phyloP scores from a whole-genome alignment of 176 grass and related monocot species.

The Ensete ventricosum region DNA sequence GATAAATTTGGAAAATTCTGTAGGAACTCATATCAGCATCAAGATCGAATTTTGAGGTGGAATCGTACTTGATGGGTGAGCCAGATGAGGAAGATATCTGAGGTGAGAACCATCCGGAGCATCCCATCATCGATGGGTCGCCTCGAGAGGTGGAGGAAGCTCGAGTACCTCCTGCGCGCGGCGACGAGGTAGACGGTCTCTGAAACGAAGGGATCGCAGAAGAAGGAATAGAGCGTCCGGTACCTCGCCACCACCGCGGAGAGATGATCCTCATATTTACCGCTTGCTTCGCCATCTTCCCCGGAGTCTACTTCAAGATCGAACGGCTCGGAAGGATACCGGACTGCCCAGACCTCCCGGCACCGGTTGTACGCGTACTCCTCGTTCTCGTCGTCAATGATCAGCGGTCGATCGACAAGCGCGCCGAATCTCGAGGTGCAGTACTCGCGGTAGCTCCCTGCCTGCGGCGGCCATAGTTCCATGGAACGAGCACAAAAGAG shows the following conservation, averaged over 20 bases:
- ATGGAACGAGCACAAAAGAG: neutral
- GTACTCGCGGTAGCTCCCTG: slow-evolving; percentile 42
- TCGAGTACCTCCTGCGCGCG: slow-evolving; percentile 41
- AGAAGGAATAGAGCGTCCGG: slow-evolving; percentile 25
- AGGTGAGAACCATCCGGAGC: slow-evolving; percentile 43
- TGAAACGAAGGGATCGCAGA: slow-evolving; percentile 42
- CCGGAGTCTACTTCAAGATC: slow-evolving; percentile 24
- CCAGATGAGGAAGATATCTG: slow-evolving; percentile 81
- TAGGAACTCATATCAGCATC: neutral
- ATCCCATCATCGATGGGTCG: slow-evolving; percentile 10
- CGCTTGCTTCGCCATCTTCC: slow-evolving; percentile 14
- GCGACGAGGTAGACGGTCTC: slow-evolving; percentile 80
- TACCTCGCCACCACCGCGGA: slow-evolving; percentile 29
- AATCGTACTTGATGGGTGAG: slow-evolving; percentile 75
- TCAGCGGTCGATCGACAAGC: slow-evolving; percentile 53
- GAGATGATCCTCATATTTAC: slow-evolving; percentile 24
- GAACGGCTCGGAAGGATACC: slow-evolving; percentile 61
- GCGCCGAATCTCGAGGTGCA: slow-evolving; percentile 55
- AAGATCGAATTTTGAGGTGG: slow-evolving; percentile 7
- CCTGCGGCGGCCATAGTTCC: slow-evolving; percentile 22
- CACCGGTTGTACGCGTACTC: slow-evolving; percentile 57
- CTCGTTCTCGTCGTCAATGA: slow-evolving; percentile 71
- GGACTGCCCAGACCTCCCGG: slow-evolving; percentile 55
- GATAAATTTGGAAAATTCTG: neutral
- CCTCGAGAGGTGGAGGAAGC: slow-evolving; percentile 59